Evolutionary conservation across 23 red algal species (phyloP), one percentile per base, ranked within the genome.

Genomic region (Chondrus crispus): DNA sequence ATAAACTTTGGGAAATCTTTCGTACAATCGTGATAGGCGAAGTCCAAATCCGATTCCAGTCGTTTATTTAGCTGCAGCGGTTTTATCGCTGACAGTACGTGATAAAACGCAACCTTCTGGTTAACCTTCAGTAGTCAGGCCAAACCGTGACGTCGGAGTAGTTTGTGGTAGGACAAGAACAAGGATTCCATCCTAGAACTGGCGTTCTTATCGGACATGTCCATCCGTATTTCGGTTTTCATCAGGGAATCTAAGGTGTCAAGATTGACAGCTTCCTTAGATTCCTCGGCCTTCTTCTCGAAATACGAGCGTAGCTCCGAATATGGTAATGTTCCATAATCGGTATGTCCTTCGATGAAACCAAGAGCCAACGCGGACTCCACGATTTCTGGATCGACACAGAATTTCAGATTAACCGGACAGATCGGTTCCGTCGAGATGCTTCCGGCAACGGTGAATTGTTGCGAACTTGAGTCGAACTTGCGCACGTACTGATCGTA

Each of bases 381-480:
- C 9, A 68, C 10, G 8, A 24, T 60, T 60, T 83, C 46, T 26
- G 78, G 16, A 53, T 83, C 78, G n/a, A 83, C 78, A 38, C 19
- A 83, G 52, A 83, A 58, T 1, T 83, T 83, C n/a, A 63, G 40
- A 38, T 60, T 54, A n/a, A 83, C 46, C 22, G 78, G 41, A 0
- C 10, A 11, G 32, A 83, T 38, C 46, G 53, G 78, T 38, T 83
- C 78, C 10, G 51, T 2, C 52, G 78, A 33, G 26, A 47, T 52
- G 26, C n/a, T 28, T 20, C 13, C 46, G 10, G 20, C 50, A 62
- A 52, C 40, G 26, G 44, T 77, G 9, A 77, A 37, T 62, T 83
- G 78, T n/a, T 24, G 28, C 30, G 46, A 22, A 26, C 46, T 1
- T 24, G 0, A 41, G 32, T n/a, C 46, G 41, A 68, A 0, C 52